A percentile compares a stretch with the other conserved stretches of the same genome.
Conservation (phyloP, 179 eudicot species). For the Amaranthus tricolor region DNA sequence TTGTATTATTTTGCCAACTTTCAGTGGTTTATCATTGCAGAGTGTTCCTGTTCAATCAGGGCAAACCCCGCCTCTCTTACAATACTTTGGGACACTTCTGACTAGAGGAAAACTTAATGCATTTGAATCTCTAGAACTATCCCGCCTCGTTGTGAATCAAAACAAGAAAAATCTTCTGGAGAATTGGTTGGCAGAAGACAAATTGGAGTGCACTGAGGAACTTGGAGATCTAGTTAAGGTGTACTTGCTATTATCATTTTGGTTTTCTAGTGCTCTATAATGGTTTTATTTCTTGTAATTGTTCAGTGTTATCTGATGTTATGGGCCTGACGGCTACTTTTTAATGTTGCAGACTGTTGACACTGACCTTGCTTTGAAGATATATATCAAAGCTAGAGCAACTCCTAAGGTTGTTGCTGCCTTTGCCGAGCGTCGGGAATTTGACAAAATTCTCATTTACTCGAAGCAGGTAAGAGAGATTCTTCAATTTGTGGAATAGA, state of each 20-base stretch:
- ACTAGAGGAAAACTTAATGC: background rate
- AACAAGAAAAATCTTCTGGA: slow-evolving; percentile 92
- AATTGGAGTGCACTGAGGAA: slow-evolving; percentile 95
- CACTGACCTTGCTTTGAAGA: slow-evolving; percentile 91
- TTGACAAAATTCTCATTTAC: slow-evolving; percentile 91
- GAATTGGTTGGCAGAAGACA: slow-evolving; percentile 97
- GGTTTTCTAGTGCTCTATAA: background rate
- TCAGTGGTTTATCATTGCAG: slow-evolving; percentile 42
- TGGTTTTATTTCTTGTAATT: slow-evolving; percentile 1
- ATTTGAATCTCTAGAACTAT: slow-evolving; percentile 3
- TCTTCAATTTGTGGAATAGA: background rate
- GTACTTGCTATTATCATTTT: background rate
- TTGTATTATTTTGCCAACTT: background rate
- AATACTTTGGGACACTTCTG: slow-evolving; percentile 45
- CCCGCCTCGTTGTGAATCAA: slow-evolving; percentile 31
- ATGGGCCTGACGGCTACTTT: background rate
- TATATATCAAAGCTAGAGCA: slow-evolving; percentile 95
- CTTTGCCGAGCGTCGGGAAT: slow-evolving; percentile 96
- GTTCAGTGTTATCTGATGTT: slow-evolving; percentile 11
- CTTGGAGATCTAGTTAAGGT: slow-evolving; percentile 99
- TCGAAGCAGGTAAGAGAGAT: slow-evolving; percentile 73
- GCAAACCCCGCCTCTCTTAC: slow-evolving; percentile 91
- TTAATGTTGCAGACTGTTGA: slow-evolving; percentile 80
- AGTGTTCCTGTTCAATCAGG: slow-evolving; percentile 99
- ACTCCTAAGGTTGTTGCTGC: slow-evolving; percentile 99